These are phyloP conservation scores for Candolleomyces aberdarensis DNA, from an alignment of 768 basidiomycete genomes.

Conservation along the genomic window DNA sequence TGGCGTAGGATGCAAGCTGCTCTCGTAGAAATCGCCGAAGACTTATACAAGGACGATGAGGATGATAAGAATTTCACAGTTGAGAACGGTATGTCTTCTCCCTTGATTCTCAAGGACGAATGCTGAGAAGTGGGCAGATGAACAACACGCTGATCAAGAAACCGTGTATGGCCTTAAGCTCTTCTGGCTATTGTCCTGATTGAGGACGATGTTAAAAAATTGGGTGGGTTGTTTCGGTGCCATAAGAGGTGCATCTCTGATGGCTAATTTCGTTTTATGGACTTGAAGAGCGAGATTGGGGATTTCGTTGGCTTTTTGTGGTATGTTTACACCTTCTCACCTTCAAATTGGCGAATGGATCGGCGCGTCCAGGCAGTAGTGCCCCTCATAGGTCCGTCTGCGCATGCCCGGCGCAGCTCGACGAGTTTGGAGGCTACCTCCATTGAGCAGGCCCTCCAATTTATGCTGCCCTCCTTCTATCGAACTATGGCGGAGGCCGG, in stretches of 20 bases:
- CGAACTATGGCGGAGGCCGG: too few species aligned
- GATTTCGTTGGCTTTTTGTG: background rate
- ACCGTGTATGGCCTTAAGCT: background rate
- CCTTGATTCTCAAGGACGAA: background rate
- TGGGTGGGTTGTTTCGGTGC: background rate
- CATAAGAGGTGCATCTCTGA: background rate
- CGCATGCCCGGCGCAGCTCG: too few species aligned
- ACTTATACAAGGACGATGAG: constrained; percentile 54
- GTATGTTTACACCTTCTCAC: background rate
- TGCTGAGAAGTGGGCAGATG: constrained; percentile 52
- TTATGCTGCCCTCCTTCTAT: too few species aligned
- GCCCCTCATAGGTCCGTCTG: too few species aligned
- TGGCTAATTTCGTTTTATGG: background rate
- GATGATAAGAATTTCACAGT: constrained; percentile 73
- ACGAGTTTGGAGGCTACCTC: too few species aligned
- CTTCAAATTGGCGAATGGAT: too few species aligned
- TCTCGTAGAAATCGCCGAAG: constrained; percentile 66
- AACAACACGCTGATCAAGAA: constrained; percentile 36
- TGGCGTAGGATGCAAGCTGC: constrained; percentile 68
- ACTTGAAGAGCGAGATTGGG: background rate
- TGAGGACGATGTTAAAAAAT: background rate
- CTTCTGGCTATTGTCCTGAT: background rate
- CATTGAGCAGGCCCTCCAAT: too few species aligned
- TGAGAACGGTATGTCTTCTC: constrained; percentile 48
- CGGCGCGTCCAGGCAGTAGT: too few species aligned